A percentile compares a stretch with the other conserved stretches of the same genome.
These are phyloP conservation scores for Cyclanthera cordifolia DNA, from an alignment of 306 rosid genomes.

Conservation along the genomic window DNA sequence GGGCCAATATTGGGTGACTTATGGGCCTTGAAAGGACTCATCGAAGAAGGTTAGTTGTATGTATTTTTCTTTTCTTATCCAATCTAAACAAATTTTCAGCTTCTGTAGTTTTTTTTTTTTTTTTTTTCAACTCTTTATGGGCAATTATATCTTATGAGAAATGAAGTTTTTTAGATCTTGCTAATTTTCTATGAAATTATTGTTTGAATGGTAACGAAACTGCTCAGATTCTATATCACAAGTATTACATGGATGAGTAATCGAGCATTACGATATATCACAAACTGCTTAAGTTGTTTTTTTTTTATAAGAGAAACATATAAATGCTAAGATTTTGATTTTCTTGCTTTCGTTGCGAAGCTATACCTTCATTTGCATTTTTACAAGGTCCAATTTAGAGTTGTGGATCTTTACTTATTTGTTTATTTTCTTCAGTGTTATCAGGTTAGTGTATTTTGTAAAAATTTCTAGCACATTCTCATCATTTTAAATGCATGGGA, in stretches of 20 bases:
- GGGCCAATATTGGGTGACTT: conserved; percentile 98
- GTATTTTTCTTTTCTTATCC: not conserved
- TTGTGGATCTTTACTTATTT: conserved; percentile 8
- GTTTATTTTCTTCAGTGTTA: not conserved
- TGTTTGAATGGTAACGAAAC: not conserved
- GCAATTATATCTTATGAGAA: conserved; percentile 3
- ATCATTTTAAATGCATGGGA: not conserved
- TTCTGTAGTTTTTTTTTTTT: not conserved
- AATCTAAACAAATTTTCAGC: not conserved
- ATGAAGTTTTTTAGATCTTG: not conserved
- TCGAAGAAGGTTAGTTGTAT: conserved; percentile 57
- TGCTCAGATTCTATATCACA: not conserved
- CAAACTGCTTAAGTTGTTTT: too few species aligned
- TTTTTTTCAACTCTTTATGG: not conserved
- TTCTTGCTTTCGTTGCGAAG: not conserved
- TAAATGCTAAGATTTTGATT: not conserved
- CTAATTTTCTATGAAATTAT: not conserved
- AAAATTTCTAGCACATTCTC: not conserved
- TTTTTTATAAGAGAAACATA: too few species aligned
- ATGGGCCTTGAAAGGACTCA: conserved; percentile 94
- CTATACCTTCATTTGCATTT: not conserved
- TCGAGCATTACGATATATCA: not conserved
- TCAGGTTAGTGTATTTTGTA: not conserved
- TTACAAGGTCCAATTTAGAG: not conserved
- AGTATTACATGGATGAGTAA: not conserved